Evolutionary conservation across 768 basidiomycete species (phyloP), one percentile per base, ranked within the genome.

Genomic region (Calocybe indica): DNA sequence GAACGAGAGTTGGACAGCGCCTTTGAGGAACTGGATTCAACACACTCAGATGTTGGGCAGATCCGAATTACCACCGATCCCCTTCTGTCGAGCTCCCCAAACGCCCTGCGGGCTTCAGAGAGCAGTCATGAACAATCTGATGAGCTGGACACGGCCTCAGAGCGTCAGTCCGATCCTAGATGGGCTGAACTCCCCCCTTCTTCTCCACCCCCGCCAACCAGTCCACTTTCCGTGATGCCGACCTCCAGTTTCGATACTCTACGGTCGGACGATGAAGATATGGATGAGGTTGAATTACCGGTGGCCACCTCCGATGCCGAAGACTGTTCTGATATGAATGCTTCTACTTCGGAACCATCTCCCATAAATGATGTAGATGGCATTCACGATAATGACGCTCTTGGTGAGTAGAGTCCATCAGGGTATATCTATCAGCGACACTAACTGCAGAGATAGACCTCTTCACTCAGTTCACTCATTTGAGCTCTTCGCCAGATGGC

Each of bases 181-280:
- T 78, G 76, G 68, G 67, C 68, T 41, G 76, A 77, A 11, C 64
- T 83, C 2, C 80, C 82, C 14, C 80, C 82, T 12, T 82, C 82
- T 6, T 83, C 82, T 8, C 80, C 82, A 5, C 78, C 70, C 8
- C 73, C 76, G 6, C 78, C 76, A 6, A 70, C 69, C 11, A 83
- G 81, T 55, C 79, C 80, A 4, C 22, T 22, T 22, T 22, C 22
- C 22, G 22, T 22, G 5, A 51, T 65, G 49, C 66, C 74, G 12
- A 22, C 22, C 22, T 22, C 22, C 22, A 22, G 22, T 22, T 22
- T 22, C 4, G 22, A 50, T 69, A 32, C 71, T 78, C 14, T 66
- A 72, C 43, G 62, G 64, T 59, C 57, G 11, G 68, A 73, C 31
- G 53, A 54, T 37, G 69, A 67, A 31, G 72, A 70, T 40, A 61